Evolutionary conservation across 768 basidiomycete species (phyloP).

Genomic region (Lentinula edodes): DNA sequence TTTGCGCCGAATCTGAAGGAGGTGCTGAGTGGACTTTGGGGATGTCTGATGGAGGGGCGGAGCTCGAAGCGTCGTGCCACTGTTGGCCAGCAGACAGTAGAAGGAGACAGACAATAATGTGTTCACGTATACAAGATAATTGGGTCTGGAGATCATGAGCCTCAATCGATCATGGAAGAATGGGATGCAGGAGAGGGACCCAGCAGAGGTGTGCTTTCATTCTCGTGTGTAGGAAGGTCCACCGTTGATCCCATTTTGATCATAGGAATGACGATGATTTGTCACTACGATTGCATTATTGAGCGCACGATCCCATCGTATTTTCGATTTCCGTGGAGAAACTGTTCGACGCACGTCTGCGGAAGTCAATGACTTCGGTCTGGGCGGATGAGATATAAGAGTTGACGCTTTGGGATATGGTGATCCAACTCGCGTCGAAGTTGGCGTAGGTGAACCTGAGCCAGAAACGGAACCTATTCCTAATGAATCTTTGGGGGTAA

Average conservation of each 20-base stretch:
- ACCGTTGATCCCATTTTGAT: background rate
- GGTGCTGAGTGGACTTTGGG: too few species aligned
- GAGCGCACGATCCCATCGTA: conserved; percentile 6
- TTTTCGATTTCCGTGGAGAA: background rate
- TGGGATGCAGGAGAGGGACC: background rate
- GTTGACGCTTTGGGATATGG: background rate
- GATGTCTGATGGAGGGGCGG: too few species aligned
- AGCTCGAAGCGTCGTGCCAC: too few species aligned
- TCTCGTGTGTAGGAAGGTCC: background rate
- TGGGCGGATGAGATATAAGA: background rate
- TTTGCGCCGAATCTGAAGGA: too few species aligned
- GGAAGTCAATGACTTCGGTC: background rate
- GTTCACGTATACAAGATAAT: conserved; percentile 87
- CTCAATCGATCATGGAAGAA: background rate
- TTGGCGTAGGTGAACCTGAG: conserved; percentile 3
- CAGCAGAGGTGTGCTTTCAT: background rate
- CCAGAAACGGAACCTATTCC: conserved; percentile 15
- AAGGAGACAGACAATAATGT: conserved; percentile 56
- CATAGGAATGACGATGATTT: background rate
- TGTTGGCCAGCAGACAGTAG: too few species aligned
- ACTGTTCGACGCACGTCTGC: background rate
- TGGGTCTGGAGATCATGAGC: conserved; percentile 43
- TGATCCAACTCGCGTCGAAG: background rate
- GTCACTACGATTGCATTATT: background rate
- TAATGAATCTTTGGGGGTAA: conserved; percentile 12